Evolutionary conservation across 2,329 filamentous ascomycete species (phyloP), one percentile per base, ranked within the genome.

Genomic region (Xylariaceae sp.): DNA sequence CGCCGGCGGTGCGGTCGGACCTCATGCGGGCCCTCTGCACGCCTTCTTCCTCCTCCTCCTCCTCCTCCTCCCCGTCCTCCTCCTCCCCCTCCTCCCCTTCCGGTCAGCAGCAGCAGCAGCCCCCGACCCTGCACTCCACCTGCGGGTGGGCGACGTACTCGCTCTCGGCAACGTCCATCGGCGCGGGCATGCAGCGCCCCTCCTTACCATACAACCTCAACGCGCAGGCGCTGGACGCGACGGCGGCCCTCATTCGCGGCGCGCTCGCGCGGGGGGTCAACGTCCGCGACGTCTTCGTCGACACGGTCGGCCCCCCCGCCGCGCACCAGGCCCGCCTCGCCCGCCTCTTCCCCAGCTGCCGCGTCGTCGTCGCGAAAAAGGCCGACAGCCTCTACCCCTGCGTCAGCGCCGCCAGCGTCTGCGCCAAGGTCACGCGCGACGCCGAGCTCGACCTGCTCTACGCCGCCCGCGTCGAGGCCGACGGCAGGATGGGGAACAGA

Each of bases 391-490:
- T 96, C 31, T 96, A 90, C 58, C 88, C 92, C 1, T 90, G 83
- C 55, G 92, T 96, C 34, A 93, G 85, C 49, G 92, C 90, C 19
- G 90, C 92, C 5, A 92, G 84, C 42, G 88, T 98, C 3, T 93
- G 85, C 58, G 92, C 92, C 34, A 98, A 98, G 60, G 92, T 98
- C 19, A 96, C 92, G 10, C 72, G 92, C 44, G 92, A 98, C 61
- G 83, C 83, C 2, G 88, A 88, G 5, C 70, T 96, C 16, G 89
- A 95, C 52, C 75, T 83, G 3, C 70, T 90, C 26, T 90, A 84
- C 52, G 67, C 73, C 36, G 61, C 64, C 5, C 68, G 77, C 39
- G 57, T 56, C 3, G 56, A 12, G 10, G 14, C 13, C 13, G 14
- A 17, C 21, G 52, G 47, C 11, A 52, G 47, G 12, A 55, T 44